A percentile compares a stretch with the other conserved stretches of the same genome.
These are phyloP conservation scores for Copromyces sp. DNA, from an alignment of 495 filamentous ascomycete species.

Conservation along the genomic window DNA sequence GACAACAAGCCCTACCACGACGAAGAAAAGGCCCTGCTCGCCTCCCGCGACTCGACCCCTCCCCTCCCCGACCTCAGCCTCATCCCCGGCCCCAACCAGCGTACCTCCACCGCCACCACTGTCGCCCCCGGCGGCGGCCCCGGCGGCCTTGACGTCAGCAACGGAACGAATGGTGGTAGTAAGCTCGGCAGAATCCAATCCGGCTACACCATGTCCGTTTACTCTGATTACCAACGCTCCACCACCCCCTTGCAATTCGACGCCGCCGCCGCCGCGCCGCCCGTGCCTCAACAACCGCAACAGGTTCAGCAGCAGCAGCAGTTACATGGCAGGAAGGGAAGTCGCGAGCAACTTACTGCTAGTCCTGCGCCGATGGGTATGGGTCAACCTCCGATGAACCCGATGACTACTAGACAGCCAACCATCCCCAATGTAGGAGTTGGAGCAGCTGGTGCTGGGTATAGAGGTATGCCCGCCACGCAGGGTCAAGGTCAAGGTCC, in stretches of 20 bases:
- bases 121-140: too few species aligned
- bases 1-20: constrained; percentile 20
- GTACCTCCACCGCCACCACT: not conserved
- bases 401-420: not conserved
- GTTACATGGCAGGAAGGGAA: not conserved
- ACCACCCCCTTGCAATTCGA: not conserved
- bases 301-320: not conserved
- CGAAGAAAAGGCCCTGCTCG: constrained; percentile 8
- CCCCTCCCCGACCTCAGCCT: not conserved
- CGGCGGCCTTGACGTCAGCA: not conserved
- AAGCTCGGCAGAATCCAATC: not conserved
- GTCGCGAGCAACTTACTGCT: not conserved
- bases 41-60: not conserved
- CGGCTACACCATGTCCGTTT: not conserved
- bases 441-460: not conserved
- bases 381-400: not conserved
- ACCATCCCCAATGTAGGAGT: not conserved
- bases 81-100: not conserved
- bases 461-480: not conserved
- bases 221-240: not conserved
- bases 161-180: not conserved
- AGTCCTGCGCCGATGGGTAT: not conserved
- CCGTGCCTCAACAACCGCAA: not conserved
- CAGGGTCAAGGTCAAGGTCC: not conserved
- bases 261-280: not conserved